Conservation (phyloP, 768 basidiomycete species). For the Kwoniella europaea region DNA sequence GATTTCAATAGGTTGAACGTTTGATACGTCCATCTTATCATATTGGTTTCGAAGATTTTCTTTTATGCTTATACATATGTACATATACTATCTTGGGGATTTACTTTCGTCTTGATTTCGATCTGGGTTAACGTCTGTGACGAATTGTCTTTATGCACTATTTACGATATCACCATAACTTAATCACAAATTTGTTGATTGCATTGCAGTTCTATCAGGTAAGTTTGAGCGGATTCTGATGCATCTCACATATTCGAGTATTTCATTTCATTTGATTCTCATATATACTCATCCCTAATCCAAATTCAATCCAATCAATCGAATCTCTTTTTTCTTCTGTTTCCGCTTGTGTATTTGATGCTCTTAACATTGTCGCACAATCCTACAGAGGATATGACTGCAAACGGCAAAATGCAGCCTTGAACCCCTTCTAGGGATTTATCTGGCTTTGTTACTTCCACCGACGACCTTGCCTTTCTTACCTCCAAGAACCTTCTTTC, state of each 20-base stretch:
- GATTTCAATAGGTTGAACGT: not conserved
- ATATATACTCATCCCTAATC: too few relatives aligned
- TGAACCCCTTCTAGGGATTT: not conserved
- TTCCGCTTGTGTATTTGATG: too few relatives aligned
- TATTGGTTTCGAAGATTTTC: not conserved
- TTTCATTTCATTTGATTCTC: too few relatives aligned
- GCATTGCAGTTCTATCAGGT: too few relatives aligned
- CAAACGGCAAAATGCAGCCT: not conserved
- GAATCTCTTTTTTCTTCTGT: too few relatives aligned
- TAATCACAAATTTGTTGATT: too few relatives aligned
- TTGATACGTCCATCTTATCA: constrained; percentile 1
- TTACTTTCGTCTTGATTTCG: not conserved
- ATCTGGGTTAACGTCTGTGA: not conserved
- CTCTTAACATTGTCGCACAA: too few relatives aligned
- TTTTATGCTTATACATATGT: not conserved
- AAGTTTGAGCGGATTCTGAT: too few relatives aligned
- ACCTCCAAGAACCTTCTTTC: constrained; percentile 64
- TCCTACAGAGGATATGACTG: too few relatives aligned
- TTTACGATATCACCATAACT: too few relatives aligned
- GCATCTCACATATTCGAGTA: too few relatives aligned
- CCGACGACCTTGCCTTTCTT: constrained; percentile 28
- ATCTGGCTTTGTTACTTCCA: constrained; percentile 30
- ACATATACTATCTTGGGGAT: not conserved
- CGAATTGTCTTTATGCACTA: not conserved
- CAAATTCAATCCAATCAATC: too few relatives aligned